Base-by-base conservation (phyloP, 805 yeast species). In the Candida namnaoensis region DNA sequence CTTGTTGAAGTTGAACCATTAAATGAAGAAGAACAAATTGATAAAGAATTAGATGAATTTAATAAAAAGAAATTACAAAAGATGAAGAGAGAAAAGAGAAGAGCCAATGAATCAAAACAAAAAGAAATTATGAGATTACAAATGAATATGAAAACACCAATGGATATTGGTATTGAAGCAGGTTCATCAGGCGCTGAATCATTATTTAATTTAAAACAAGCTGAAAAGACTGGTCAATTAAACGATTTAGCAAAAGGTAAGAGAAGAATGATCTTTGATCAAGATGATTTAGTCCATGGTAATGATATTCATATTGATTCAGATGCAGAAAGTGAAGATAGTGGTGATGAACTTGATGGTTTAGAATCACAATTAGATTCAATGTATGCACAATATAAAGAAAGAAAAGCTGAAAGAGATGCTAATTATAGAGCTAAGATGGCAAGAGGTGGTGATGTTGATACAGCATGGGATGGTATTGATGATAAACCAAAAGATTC, bases 141-240 rank as follows among this genome's bases (percentile, higher is more conserved):
- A 66, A 82, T 93, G 91, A 87, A 86, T 61, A 90, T 93, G 96
- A 69, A 85, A 44, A 86, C 96, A 6, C 96, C 95, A 56, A 77
- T 74, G 67, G 95, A 88, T 56, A 80, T 93, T 47, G 97, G 98
- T 74, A 71, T 87, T 41, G 99, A 93, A 58, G 96, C 96, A 14
- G 91, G 87, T 14, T 74, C 75, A 41, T 69, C 78, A 45, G 96
- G 93, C 33, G 71, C 82, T 42, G 90, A 84, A 44, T 74, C 90
- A 1, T 67, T 88, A 44, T 93, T 93, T 68, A 87, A 82, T 56
- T 71, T 93, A 58, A 82, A 79, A 54, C 65, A 75, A n/a, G 96
- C 96, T 4, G 86, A 86, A 60, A 84, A 83, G 61, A 80, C 95
- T 3, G 98, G 97, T 37, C 77, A 83, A 48, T 62, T 88, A 42